phyloP scores from a whole-genome alignment of 2,329 filamentous ascomycete species.

The Colletotrichum caudatum region DNA sequence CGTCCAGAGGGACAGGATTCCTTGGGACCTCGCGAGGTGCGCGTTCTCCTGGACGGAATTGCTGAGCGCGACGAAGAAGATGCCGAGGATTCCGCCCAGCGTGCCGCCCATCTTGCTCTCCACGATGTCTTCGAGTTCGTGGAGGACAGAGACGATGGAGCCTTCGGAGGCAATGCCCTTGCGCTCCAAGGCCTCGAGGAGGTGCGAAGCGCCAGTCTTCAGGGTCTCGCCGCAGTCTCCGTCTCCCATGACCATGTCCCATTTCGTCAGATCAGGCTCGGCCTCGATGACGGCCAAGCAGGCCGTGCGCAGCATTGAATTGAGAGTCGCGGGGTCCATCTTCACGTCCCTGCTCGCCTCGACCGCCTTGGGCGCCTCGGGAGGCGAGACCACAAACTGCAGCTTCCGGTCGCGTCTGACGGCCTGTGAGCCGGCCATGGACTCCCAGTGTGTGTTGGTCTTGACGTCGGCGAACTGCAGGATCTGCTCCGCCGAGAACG shows the following conservation, averaged over 20 bases:
- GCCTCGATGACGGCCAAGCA: conserved; percentile 66
- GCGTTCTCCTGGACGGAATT: conserved; percentile 47
- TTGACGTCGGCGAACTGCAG: conserved; percentile 73
- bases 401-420: conserved; percentile 52
- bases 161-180: conserved; percentile 55
- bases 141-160: conserved; percentile 61
- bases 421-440: conserved; percentile 61
- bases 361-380: conserved; percentile 51
- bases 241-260: conserved; percentile 74
- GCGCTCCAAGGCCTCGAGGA: conserved; percentile 60
- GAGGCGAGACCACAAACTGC: conserved; percentile 57
- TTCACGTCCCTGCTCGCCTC: conserved; percentile 57
- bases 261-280: conserved; percentile 72
- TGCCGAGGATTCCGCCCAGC: conserved; percentile 64
- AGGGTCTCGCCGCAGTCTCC: conserved; percentile 75
- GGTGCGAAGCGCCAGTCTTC: conserved; percentile 62
- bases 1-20: conserved; percentile 57
- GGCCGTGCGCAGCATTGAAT: conserved; percentile 66
- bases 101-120: conserved; percentile 67
- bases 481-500: conserved; percentile 65
- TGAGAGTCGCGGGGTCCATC: conserved; percentile 65
- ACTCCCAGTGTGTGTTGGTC: conserved; percentile 69
- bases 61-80: conserved; percentile 62
- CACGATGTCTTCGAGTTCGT: conserved; percentile 65
- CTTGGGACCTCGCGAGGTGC: conserved; percentile 44